A percentile compares a stretch with the other conserved stretches of the same genome.
Evolutionary conservation across 1,139 yeast species (phyloP).

Genomic region (Candida tetrigidarum): DNA sequence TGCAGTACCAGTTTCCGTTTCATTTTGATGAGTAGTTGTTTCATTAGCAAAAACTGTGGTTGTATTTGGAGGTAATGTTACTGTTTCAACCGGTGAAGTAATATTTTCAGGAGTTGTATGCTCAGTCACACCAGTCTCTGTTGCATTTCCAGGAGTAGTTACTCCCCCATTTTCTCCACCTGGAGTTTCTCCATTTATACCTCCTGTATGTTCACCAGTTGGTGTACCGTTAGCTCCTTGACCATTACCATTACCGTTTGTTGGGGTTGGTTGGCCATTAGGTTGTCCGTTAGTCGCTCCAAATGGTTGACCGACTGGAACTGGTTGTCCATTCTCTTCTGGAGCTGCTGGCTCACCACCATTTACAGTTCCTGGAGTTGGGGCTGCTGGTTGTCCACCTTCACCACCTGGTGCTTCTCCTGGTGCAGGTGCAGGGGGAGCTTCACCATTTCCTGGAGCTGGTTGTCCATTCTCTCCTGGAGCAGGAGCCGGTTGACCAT

Average conservation of each 20-base stretch:
- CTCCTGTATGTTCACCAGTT: constrained; percentile 3
- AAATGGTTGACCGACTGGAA: no score
- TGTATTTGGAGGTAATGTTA: constrained; percentile 1
- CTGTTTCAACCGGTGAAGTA: not conserved
- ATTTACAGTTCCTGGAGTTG: no score
- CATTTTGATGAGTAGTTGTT: not conserved
- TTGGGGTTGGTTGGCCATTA: no score
- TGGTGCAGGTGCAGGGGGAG: not conserved
- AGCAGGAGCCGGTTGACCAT: not conserved
- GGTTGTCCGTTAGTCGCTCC: no score
- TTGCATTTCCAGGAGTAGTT: constrained; percentile 4
- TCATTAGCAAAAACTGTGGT: constrained; percentile 3
- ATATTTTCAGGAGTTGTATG: constrained; percentile 3
- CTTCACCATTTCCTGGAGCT: not conserved
- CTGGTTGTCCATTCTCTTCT: not conserved
- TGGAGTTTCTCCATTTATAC: constrained; percentile 1
- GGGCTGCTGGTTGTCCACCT: not conserved
- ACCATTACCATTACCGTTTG: no score
- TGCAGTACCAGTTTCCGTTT: constrained; percentile 1
- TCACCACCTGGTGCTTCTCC: not conserved
- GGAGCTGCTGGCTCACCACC: constrained; percentile 1
- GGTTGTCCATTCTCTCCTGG: not conserved
- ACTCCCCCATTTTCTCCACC: constrained; percentile 1
- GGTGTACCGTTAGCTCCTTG: constrained; percentile 2
- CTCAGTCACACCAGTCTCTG: constrained; percentile 2